Evolutionary conservation across 1,284 basidiomycete genomes (phyloP), one percentile per base, ranked within the genome.

Genomic region (Malassezia sp.): DNA sequence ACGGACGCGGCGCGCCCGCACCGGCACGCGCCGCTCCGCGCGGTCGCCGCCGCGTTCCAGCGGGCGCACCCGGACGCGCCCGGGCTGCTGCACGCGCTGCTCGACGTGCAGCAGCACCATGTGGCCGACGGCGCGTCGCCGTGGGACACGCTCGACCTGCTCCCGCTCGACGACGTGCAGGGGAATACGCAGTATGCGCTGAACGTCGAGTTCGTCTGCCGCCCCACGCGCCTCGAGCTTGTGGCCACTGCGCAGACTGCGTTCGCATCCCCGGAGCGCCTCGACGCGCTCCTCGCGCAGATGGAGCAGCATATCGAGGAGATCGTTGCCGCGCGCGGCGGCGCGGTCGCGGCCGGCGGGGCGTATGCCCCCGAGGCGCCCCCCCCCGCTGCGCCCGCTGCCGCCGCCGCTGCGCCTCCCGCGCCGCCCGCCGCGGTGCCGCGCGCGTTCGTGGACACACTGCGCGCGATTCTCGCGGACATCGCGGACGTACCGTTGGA

Each of bases 1-100:
- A 56, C 55, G 18, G 61, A 66, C 38, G 53, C 42, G 9, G 60
- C 55, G 5, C 44, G 63, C 21, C 33, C 53, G 12, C 60, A 66
- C 38, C 56, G 60, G 21, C 45, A 49, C 9, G 63, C 60, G 8
- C 53, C 63, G 5, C 58, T 68, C 7, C 63, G 59, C 9, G 53
- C 57, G 4, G 49, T 66, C 7, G 54, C 49, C 12, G 39, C 38
- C 2, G 36, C 35, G 18, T 36, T 56, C 22, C 51, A 45, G 18
- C 47, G 23, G 3, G 52, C 47, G 6, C 28, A 32, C 21, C 20
- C n/a, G n/a, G n/a, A n/a, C n/a, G 30, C 20, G 20, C 46, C 24
- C 12, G 47, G 53, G 23, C 53, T 63, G 12, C 52, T 68, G 17
- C 60, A 68, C 26, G 54, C 61, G 8, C 53, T 68, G 3, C 59